Evolutionary conservation across 768 basidiomycete species (phyloP), one percentile per base, ranked within the genome.

Genomic region (Phlebiopsis flavidoalba): DNA sequence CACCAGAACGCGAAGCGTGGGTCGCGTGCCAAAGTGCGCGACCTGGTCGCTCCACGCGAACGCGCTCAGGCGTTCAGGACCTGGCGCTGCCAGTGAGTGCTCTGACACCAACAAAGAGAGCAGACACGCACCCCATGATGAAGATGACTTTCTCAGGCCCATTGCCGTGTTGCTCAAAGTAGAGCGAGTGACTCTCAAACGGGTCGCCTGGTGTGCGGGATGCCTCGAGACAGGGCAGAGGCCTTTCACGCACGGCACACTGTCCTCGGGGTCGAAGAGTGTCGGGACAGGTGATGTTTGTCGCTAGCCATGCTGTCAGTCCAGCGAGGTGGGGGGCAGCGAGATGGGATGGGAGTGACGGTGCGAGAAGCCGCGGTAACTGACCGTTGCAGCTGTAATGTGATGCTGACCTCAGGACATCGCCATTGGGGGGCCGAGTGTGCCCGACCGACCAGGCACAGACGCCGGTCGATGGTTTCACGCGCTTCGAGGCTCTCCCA

Each of bases 101-200:
- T n/a, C 19, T 36, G 10, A 24, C 19, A n/a, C 48, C 26, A 6
- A 31, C 4, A 10, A 8, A 53, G 31, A 47, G 31, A 26, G 37
- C 58, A n/a, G 11, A 33, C 50, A 24, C 15, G 21, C 51, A 76
- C 82, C 92, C 91, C 89, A 90, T 91, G 65, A 94, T 85, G 64
- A 91, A 83, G 1, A 93, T 67, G 17, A 93, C 70, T 67, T 89
- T 91, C 61, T 79, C 76, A 10, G 79, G 79, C 0, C 87, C 86
- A 3, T 64, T 73, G 3, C 91, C 92, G 70, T 94, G 92, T 45
- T 86, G 80, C 70, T 92, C 89, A 63, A 80, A 93, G 71, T 93
- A 94, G 1, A 93, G 75, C 0, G 88, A 89, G 67, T 91, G 89
- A 53, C 82, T 85, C 67, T 88, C 82, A 2, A 85, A 61, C 0